Evolutionary conservation across 73 alveolate genomes (phyloP).

Genomic region (Vitrella brassicaformis): DNA sequence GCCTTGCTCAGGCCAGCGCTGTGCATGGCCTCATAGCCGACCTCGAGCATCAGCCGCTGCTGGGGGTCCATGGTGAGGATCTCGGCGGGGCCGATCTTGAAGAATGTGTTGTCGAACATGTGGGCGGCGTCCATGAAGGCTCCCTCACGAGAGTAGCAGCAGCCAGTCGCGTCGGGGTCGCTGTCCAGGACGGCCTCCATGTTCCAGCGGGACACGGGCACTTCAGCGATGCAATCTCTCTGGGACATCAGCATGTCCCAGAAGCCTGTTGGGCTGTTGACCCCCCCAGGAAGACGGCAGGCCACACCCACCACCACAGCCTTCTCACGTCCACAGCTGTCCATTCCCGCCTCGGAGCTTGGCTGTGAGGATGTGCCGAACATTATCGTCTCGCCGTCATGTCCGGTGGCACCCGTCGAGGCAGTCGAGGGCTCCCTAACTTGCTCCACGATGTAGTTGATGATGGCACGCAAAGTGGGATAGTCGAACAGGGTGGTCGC

Average conservation of each 20-base stretch:
- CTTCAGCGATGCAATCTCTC: background rate
- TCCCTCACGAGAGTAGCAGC: background rate
- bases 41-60: conserved; percentile 25
- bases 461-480: conserved; percentile 36
- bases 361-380: too few relatives aligned
- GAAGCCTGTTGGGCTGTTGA: background rate
- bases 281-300: conserved; percentile 2
- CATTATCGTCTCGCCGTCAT: too few relatives aligned
- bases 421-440: too few relatives aligned
- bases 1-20: conserved; percentile 7
- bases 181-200: background rate
- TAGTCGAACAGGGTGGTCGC: conserved; percentile 33
- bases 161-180: background rate
- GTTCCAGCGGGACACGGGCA: background rate
- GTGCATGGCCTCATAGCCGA: conserved; percentile 30
- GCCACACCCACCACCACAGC: conserved; percentile 1
- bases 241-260: background rate
- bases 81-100: background rate
- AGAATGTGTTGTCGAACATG: background rate
- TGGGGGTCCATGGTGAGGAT: conserved; percentile 19
- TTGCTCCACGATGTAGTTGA: conserved; percentile 13
- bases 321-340: too few relatives aligned
- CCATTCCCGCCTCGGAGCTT: too few relatives aligned
- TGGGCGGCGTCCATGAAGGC: background rate
- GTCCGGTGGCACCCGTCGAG: background rate